Evolutionary conservation across 306 rosid species (phyloP).

Genomic region (Calophaca sinica): DNA sequence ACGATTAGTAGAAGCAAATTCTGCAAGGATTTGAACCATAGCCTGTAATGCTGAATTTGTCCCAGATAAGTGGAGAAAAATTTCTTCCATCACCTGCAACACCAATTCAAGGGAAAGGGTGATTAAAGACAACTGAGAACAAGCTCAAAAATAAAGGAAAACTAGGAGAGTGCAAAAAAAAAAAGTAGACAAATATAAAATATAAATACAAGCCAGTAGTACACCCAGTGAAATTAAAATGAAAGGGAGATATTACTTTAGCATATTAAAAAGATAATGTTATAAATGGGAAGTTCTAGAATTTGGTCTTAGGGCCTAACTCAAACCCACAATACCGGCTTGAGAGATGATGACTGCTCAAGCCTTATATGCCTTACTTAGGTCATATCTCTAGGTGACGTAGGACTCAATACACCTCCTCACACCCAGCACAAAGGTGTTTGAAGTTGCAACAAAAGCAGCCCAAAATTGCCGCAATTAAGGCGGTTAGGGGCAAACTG

Average conservation of each 20-base stretch:
- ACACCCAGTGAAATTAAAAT: conserved; percentile 32
- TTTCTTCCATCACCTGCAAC: conserved; percentile 95
- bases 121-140: conserved; percentile 16
- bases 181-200: not conserved
- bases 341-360: too few species aligned
- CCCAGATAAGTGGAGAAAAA: conserved; percentile 87
- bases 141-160: conserved; percentile 39
- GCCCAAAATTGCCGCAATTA: too few species aligned
- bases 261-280: conserved; percentile 35
- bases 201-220: conserved; percentile 37
- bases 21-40: conserved; percentile 96
- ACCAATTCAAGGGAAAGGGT: conserved; percentile 48
- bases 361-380: too few species aligned
- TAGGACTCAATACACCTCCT: too few species aligned
- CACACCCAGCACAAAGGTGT: too few species aligned
- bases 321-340: too few species aligned
- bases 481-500: too few species aligned
- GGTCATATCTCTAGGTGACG: too few species aligned
- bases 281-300: not conserved
- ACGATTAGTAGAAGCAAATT: conserved; percentile 91
- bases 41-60: conserved; percentile 80
- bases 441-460: too few species aligned
- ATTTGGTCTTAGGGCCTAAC: too few species aligned
- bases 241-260: conserved; percentile 15
- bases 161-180: conserved; percentile 20